Evolutionary conservation across 2,329 filamentous ascomycete genomes (phyloP), one percentile per base, ranked within the genome.

Genomic region (Aspergillus carbonarius): DNA sequence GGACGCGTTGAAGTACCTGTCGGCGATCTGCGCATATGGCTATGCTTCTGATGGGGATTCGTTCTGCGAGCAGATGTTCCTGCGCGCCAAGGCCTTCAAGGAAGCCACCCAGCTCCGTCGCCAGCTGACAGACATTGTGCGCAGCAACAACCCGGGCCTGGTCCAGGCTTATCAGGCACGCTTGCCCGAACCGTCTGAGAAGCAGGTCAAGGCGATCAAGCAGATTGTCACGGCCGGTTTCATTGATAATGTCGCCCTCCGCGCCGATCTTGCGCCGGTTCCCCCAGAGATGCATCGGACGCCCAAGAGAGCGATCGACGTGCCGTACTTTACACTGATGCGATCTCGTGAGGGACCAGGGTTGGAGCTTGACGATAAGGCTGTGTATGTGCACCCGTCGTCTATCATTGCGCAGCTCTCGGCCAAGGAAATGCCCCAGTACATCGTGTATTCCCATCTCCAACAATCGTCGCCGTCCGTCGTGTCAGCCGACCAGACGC

Each of bases 221-320:
- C 91, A 97, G 71, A 96, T 98, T 78, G 87, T 91, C 20, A 91
- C 93, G 0, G 89, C 92, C 0, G 95, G 93, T 1, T 98, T 97
- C 78, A 87, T 98, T 69, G 95, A 99, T 75, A 90, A 97, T 66
- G 85, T 99, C 40, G 95, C 95, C 47, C 92, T 98, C 66, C 90
- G 95, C 60, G 91, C 91, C 4, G 93, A 99, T 74, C 80, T 92
- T n/a, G 83, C 91, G 0, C 91, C 92, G 0, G 83, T 82, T 12
- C 90, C 91, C 0, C 87, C 88, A 0, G 86, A 88, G 61, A 76
- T 83, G 54, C 76, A 81, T 47, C 82, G 88, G 17, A 91, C 90
- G 61, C 91, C 93, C 0, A 87, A 86, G 52, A 86, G 92, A n/a
- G 90, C 93, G 1, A 96, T 95, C 63, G 92, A 98, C 66, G 90